A percentile compares a stretch with the other conserved stretches of the same genome.
These are phyloP conservation scores for Huntiella moniliformis DNA, from an alignment of 2,329 filamentous ascomycete genomes.

Conservation along the genomic window DNA sequence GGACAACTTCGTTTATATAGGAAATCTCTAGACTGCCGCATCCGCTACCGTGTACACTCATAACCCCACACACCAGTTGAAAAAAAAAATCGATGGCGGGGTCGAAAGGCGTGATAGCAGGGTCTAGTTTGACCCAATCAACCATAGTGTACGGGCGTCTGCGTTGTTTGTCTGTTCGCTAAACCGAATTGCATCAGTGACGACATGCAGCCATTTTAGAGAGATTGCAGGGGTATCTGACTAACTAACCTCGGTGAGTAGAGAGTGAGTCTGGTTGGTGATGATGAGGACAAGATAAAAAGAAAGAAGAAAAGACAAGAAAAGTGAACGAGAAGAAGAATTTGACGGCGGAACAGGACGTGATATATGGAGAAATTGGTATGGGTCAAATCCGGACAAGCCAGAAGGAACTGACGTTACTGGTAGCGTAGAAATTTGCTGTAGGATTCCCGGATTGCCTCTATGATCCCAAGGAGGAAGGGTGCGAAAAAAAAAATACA, in stretches of 20 bases:
- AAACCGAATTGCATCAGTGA: neutral
- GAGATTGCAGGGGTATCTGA: too few species aligned
- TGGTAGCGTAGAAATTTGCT: conserved; percentile 2
- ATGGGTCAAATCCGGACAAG: neutral
- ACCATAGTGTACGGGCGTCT: too few species aligned
- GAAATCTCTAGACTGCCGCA: neutral
- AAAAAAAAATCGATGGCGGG: conserved; percentile 4
- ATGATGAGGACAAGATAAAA: neutral
- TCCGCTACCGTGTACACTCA: too few species aligned
- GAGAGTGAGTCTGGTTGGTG: neutral
- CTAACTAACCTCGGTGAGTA: too few species aligned
- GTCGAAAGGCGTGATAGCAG: conserved; percentile 1
- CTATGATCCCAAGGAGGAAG: too few species aligned
- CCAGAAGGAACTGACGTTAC: conserved; percentile 2
- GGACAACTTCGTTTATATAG: neutral
- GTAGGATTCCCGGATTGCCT: neutral
- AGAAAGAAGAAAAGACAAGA: neutral
- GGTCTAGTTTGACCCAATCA: neutral
- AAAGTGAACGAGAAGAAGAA: neutral
- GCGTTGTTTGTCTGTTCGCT: neutral
- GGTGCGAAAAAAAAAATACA: too few species aligned
- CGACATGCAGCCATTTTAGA: neutral
- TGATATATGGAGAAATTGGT: neutral
- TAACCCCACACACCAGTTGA: neutral
- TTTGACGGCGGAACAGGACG: neutral